These are phyloP conservation scores for Botryosphaeria agaves DNA, from an alignment of 2,329 filamentous ascomycete genomes.

Conservation along the genomic window DNA sequence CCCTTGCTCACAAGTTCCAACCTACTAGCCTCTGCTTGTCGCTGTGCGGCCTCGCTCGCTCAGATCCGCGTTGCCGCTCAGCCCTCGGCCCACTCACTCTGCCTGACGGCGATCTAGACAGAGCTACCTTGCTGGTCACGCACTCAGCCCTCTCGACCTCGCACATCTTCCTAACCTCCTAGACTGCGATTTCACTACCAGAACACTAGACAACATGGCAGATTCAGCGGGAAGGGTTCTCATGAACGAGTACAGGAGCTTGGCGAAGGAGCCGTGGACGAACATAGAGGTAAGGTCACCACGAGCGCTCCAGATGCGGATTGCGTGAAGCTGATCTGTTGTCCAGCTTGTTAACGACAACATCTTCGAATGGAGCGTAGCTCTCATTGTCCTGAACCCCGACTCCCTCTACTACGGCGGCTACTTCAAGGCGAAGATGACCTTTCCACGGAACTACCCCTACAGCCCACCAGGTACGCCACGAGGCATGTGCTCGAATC, in stretches of 20 bases:
- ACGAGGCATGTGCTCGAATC: no score
- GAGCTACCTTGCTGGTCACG: no score
- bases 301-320: no score
- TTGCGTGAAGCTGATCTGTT: no score
- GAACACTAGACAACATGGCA: background rate
- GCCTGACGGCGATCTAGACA: no score
- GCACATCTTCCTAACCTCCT: background rate
- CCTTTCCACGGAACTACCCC: conserved; percentile 76
- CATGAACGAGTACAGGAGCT: conserved; percentile 70
- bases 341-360: conserved; percentile 59
- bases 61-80: no score
- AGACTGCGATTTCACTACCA: background rate
- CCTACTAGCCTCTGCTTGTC: no score
- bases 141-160: background rate
- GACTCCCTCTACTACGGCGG: conserved; percentile 86
- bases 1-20: no score
- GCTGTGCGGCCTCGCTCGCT: no score
- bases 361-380: conserved; percentile 74
- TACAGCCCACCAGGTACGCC: conserved; percentile 55
- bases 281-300: conserved; percentile 53
- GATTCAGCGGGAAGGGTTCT: conserved; percentile 55
- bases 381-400: conserved; percentile 80
- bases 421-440: conserved; percentile 85
- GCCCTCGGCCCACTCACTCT: no score
- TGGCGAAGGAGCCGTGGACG: conserved; percentile 86